Evolutionary conservation across 495 filamentous ascomycete genomes (phyloP), one percentile per base, ranked within the genome.

Genomic region (Tuber umbilicatum): DNA sequence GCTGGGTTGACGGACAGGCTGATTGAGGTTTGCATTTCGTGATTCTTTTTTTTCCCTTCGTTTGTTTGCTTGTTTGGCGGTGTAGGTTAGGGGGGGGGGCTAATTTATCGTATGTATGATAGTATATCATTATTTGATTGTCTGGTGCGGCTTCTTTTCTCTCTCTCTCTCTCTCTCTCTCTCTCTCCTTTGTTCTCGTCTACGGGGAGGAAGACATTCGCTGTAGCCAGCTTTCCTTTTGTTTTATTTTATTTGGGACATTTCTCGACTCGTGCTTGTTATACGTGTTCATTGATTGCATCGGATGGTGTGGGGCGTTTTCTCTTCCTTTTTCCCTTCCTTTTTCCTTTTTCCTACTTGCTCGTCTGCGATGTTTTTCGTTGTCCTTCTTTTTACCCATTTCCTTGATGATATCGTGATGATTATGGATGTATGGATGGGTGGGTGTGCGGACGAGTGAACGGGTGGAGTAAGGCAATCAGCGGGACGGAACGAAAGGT

Each of bases 1-100:
- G 78, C 76, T 72, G 81, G 73, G 75, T 78, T 79, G 79, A 82
- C 80, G 38, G 81, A 82, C 74, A 76, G 80, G 72, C 74, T 82
- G 55, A 80, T 82, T 47, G 78, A 82, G 72, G 81, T 82, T 68
- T 38, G 69, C 42, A 71, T 50, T 72, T 50, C 70, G n/a, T 70
- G 69, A 70, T 70, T 43, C 12, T 39, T 31, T 21, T 21, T 23
- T 40, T 70, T 16, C 23, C 19, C 31, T 55, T 37, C 19, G 37
- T 9, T 55, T 7, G 1, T 27, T 60, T 60, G 9, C 27, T 40
- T 31, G 50, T 31, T 40, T 64, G 55, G 14, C 12, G 55, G 55
- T n/a, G 55, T 35, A 6, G 50, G n/a, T 60, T 19, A 17, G 45
- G 45, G 3, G 45, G 64, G 14, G 38, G 40, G 41, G 40, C 27